These are phyloP conservation scores for Isabelozyma heimii DNA, from an alignment of 805 yeast genomes.

Conservation along the genomic window DNA sequence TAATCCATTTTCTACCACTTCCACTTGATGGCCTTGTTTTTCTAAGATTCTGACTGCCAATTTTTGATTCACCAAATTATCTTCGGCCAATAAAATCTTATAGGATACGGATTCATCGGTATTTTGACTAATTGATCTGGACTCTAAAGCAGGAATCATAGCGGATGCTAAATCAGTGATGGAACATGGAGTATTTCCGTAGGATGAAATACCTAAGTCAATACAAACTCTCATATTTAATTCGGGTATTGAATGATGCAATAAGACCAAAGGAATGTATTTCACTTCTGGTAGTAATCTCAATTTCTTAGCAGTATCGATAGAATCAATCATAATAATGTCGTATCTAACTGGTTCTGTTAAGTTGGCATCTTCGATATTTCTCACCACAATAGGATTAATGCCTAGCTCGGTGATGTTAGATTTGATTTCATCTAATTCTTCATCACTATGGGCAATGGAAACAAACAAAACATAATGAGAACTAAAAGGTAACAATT, in stretches of 20 bases:
- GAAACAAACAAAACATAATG: conserved; percentile 72
- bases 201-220: conserved; percentile 82
- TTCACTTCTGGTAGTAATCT: conserved; percentile 73
- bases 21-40: conserved; percentile 80
- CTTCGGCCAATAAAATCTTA: conserved; percentile 79
- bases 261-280: conserved; percentile 77
- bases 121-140: conserved; percentile 75
- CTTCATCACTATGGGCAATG: conserved; percentile 54
- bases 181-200: conserved; percentile 86
- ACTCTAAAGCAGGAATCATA: conserved; percentile 79
- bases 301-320: conserved; percentile 69
- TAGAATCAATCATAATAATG: conserved; percentile 77
- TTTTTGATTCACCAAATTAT: conserved; percentile 83
- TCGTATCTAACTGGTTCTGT: conserved; percentile 63
- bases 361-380: conserved; percentile 56
- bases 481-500: conserved; percentile 65
- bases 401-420: conserved; percentile 56
- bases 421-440: conserved; percentile 48
- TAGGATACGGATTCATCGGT: conserved; percentile 75
- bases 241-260: conserved; percentile 73
- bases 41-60: conserved; percentile 82
- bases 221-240: conserved; percentile 79
- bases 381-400: conserved; percentile 57
- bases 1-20: conserved; percentile 82
- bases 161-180: conserved; percentile 79